Evolutionary conservation across 768 basidiomycete species (phyloP).

Genomic region (Boletales sp.): DNA sequence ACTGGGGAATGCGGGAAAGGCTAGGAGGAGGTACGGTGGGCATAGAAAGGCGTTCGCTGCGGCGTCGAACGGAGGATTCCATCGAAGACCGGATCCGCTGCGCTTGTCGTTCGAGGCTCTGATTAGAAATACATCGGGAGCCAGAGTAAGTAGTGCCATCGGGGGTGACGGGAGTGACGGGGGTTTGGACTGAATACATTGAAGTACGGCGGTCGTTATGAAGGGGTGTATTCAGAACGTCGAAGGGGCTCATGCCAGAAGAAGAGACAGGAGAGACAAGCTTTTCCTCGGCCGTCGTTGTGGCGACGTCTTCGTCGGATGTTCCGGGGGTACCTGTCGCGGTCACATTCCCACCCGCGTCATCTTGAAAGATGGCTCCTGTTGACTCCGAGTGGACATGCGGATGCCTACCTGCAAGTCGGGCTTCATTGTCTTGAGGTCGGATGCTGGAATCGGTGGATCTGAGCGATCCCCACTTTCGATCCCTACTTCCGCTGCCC

Average conservation of each 20-base stretch:
- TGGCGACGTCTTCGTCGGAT: conserved; percentile 20
- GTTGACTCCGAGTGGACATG: conserved; percentile 22
- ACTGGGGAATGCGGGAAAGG: conserved; percentile 14
- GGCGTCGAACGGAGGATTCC: conserved; percentile 23
- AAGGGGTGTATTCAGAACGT: conserved; percentile 16
- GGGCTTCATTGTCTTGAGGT: not conserved
- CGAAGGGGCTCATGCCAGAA: conserved; percentile 14
- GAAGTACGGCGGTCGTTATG: conserved; percentile 19
- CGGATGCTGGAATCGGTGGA: conserved; percentile 18
- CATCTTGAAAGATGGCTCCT: conserved; percentile 11
- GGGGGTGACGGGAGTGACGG: not conserved
- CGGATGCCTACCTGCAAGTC: conserved; percentile 5
- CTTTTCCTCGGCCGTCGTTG: conserved; percentile 23
- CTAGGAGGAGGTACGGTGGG: conserved; percentile 18
- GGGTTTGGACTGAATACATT: conserved; percentile 12
- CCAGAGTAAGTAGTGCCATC: conserved; percentile 8
- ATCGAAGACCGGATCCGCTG: conserved; percentile 32
- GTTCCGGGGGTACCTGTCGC: conserved; percentile 12
- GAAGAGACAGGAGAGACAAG: conserved; percentile 13
- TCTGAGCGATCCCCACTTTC: conserved; percentile 27
- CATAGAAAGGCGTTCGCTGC: conserved; percentile 29
- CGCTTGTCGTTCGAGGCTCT: conserved; percentile 27
- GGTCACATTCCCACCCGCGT: conserved; percentile 13
- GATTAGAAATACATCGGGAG: conserved; percentile 12
- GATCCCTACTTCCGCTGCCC: conserved; percentile 27